Evolutionary conservation across 192 early-diverging fungal species (phyloP).

Genomic region (Anaeromyces robustus): DNA sequence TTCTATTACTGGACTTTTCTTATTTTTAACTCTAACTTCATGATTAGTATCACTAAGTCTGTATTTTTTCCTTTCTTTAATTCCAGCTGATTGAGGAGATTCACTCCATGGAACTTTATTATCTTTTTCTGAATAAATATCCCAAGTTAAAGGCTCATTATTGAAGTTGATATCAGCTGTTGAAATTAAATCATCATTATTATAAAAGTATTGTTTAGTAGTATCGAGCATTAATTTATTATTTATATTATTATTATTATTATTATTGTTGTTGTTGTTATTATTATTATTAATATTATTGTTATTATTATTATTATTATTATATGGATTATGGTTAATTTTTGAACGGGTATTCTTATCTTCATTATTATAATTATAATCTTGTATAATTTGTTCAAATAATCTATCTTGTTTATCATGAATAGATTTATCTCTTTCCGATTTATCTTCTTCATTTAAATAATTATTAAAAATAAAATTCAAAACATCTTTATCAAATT

Average conservation of each 20-base stretch:
- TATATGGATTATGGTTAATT: no score
- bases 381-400: background rate
- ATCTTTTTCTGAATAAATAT: background rate
- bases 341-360: background rate
- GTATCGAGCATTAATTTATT: background rate
- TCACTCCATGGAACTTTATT: background rate
- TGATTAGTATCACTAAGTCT: background rate
- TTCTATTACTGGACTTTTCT: background rate
- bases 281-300: no score
- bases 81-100: background rate
- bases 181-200: background rate
- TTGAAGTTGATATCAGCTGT: background rate
- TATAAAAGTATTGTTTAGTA: background rate
- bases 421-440: background rate
- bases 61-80: background rate
- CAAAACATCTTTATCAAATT: background rate
- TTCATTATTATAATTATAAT: background rate
- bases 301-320: no score
- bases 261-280: no score
- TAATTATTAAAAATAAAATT: background rate
- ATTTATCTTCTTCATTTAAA: background rate
- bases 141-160: background rate
- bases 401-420: background rate
- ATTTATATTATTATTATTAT: background rate
- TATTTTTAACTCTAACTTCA: background rate